These are phyloP conservation scores for Fragilaria crotonensis DNA, from an alignment of 108 stramenopile species.

Conservation along the genomic window DNA sequence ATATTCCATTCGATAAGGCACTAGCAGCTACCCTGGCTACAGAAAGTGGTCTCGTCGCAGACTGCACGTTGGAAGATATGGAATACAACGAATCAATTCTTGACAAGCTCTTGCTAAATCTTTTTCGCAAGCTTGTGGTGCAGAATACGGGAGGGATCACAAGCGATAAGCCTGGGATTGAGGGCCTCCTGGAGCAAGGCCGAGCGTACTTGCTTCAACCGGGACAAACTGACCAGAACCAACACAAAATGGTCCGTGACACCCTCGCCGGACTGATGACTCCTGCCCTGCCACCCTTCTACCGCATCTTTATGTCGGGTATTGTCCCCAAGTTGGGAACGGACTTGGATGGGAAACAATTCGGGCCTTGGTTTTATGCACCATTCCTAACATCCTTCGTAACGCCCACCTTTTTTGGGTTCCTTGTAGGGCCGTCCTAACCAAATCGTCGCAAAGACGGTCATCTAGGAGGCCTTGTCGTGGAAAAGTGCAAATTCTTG, in stretches of 20 bases:
- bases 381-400: slow-evolving; percentile 77
- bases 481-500: slow-evolving; percentile 90
- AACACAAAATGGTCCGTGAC: slow-evolving; percentile 72
- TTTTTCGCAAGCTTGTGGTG: slow-evolving; percentile 68
- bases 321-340: slow-evolving; percentile 64
- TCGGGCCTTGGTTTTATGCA: slow-evolving; percentile 83
- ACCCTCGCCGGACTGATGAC: slow-evolving; percentile 78
- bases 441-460: slow-evolving; percentile 82
- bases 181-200: slow-evolving; percentile 80
- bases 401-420: slow-evolving; percentile 87
- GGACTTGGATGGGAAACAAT: slow-evolving; percentile 54
- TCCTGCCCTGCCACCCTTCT: slow-evolving; percentile 84
- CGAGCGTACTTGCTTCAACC: slow-evolving; percentile 67
- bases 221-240: slow-evolving; percentile 55
- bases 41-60: slow-evolving; percentile 39
- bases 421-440: slow-evolving; percentile 74
- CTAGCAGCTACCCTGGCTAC: neutral
- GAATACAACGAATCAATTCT: slow-evolving; percentile 49
- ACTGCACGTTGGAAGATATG: slow-evolving; percentile 56
- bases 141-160: slow-evolving; percentile 50
- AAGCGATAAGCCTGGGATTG: slow-evolving; percentile 47
- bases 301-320: slow-evolving; percentile 86
- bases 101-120: slow-evolving; percentile 47
- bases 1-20: slow-evolving; percentile 31
- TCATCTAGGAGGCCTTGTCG: slow-evolving; percentile 73